Percentiles rank a stretch among this genome's conserved stretches.
phyloP scores from a whole-genome alignment of 192 early-diverging fungal species.

The Chytriomyces confervae region DNA sequence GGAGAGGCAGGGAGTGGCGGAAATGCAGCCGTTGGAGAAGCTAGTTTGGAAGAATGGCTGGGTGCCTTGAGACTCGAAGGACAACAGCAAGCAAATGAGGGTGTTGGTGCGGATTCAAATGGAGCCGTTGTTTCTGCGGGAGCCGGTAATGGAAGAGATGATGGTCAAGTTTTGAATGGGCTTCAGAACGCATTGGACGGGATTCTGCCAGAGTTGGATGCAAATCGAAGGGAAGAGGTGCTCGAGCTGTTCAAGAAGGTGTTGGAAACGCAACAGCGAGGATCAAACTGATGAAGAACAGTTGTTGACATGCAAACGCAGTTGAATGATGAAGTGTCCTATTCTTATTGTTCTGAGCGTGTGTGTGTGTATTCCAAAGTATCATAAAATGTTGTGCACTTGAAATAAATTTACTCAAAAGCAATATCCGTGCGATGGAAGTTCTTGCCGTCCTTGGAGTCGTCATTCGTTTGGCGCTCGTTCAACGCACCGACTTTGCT shows the following conservation, averaged over 20 bases:
- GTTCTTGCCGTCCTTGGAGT: too few relatives aligned
- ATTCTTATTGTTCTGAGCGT: too few relatives aligned
- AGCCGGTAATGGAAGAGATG: background rate
- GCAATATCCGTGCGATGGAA: too few relatives aligned
- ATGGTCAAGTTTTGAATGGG: background rate
- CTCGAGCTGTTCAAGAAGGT: constrained; percentile 3
- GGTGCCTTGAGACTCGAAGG: constrained; percentile 23
- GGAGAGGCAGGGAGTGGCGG: constrained; percentile 1
- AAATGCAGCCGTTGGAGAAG: background rate
- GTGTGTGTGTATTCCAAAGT: too few relatives aligned
- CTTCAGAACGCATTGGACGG: background rate
- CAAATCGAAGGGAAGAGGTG: background rate
- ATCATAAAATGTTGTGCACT: too few relatives aligned
- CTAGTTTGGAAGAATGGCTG: constrained; percentile 29
- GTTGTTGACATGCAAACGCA: too few relatives aligned
- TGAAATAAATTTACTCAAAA: too few relatives aligned
- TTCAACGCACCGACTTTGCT: too few relatives aligned
- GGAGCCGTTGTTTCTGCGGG: background rate
- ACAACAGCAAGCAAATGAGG: background rate
- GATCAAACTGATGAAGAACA: too few relatives aligned
- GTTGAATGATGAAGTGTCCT: too few relatives aligned
- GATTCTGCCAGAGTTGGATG: background rate
- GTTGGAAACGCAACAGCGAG: background rate
- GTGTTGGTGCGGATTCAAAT: background rate
- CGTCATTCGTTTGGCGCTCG: too few relatives aligned